Base-by-base conservation (phyloP, 768 basidiomycete genomes). In the Ephemerocybe angulata region DNA sequence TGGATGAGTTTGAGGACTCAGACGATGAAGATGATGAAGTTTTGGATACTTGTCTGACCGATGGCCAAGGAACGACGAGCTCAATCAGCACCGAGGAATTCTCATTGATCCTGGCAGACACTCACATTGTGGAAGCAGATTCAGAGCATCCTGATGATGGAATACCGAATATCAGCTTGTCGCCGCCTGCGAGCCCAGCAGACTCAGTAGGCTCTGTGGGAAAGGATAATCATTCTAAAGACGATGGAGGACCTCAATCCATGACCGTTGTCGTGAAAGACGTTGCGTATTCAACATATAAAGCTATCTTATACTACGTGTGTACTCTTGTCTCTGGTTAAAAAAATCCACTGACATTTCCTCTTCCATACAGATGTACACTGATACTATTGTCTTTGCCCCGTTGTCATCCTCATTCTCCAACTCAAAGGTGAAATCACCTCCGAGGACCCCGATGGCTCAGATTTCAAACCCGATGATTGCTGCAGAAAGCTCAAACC, bases 301-400 rank as follows among this genome's bases (percentile, higher is more conserved):
- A 66, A 52, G 74, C 76, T 5, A 68, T 78, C 25, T 72, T 94
- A 12, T 93, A 91, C 70, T 94, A 91, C 69, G 90, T 90, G 61
- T 70, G 80, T 67, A 10, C 43, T 27, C 24, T 21, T 11, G 19
- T 52, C 37, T 37, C 12, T 7, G 4, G 22, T 28, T 13, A 7
- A 22, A 6, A 33, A 21, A 4, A 10, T 30, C 28, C 3, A 29
- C 49, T 35, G 7, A 53, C 17, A 17, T 17, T 12, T 30, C n/a
- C 27, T 17, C 10, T 19, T 21, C n/a, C 50, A 22, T 41, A 3
- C 60, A 92, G 91, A 73, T 94, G 24, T 95, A 94, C 66, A 94
- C 92, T 15, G 90, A 93, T 62, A 79, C 78, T 25, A 88, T 94
- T 58, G 78, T 85, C 27, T 94, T 94, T 60, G 89, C 93, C 0